phyloP scores from a whole-genome alignment of 495 filamentous ascomycete genomes.

The Evansstolkia leycettana region DNA sequence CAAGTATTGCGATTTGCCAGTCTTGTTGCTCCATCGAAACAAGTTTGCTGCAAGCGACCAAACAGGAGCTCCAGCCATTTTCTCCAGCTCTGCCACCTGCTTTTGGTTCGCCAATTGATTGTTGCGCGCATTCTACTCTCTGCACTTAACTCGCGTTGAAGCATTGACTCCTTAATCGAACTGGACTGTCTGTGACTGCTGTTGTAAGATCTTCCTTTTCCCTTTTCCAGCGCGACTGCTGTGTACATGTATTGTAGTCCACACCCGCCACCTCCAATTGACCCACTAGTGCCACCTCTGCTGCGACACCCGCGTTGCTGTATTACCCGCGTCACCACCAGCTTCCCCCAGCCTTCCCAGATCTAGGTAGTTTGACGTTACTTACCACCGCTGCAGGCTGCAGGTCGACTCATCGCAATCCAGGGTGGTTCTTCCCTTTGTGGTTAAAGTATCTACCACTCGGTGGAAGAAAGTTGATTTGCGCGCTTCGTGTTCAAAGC shows the following conservation, averaged over 20 bases:
- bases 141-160: neutral
- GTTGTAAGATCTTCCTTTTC: constrained; percentile 4
- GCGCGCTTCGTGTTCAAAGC: neutral
- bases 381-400: neutral
- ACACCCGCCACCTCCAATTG: constrained; percentile 11
- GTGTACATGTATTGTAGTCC: neutral
- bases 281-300: constrained; percentile 17
- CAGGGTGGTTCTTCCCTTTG: neutral
- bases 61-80: too few relatives aligned
- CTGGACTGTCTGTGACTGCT: neutral
- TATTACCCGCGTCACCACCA: constrained; percentile 6
- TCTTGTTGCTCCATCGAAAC: too few relatives aligned
- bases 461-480: neutral
- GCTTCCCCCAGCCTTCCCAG: constrained; percentile 6
- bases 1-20: too few relatives aligned
- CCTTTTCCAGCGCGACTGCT: constrained; percentile 13
- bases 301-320: constrained; percentile 26
- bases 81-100: too few relatives aligned
- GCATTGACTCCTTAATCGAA: too few relatives aligned
- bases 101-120: constrained; percentile 6
- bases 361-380: constrained; percentile 9
- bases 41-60: too few relatives aligned
- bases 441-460: neutral
- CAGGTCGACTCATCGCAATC: neutral
- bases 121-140: neutral